Evolutionary conservation across 805 yeast species (phyloP).

Genomic region (Wickerhamiella vanderwaltii): DNA sequence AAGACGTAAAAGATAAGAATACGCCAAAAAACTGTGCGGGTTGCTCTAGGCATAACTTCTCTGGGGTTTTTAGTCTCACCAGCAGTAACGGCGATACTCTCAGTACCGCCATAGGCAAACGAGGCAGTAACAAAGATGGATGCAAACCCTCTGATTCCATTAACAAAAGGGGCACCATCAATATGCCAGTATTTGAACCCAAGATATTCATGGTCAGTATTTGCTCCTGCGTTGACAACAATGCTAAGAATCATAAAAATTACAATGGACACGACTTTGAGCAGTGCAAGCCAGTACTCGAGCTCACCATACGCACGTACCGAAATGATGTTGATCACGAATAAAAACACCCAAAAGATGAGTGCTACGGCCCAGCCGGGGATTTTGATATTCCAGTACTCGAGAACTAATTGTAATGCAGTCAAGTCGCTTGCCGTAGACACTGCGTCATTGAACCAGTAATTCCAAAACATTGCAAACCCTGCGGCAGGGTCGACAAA

Average conservation of each 20-base stretch:
- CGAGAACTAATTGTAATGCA: slow-evolving; percentile 36
- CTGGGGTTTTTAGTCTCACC: slow-evolving; percentile 51
- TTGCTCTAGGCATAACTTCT: slow-evolving; percentile 45
- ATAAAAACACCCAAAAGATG: slow-evolving; percentile 41
- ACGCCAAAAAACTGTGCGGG: slow-evolving; percentile 43
- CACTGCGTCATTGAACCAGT: slow-evolving; percentile 42
- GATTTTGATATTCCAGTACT: slow-evolving; percentile 35
- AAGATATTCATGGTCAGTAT: slow-evolving; percentile 36
- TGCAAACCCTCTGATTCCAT: slow-evolving; percentile 34
- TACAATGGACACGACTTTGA: slow-evolving; percentile 52
- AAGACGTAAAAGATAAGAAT: slow-evolving; percentile 43
- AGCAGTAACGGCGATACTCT: slow-evolving; percentile 46
- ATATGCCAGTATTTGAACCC: slow-evolving; percentile 46
- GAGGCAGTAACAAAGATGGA: slow-evolving; percentile 46
- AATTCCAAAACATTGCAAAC: slow-evolving; percentile 39
- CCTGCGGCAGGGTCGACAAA: slow-evolving; percentile 42
- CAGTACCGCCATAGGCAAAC: slow-evolving; percentile 49
- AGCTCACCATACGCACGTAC: slow-evolving; percentile 45
- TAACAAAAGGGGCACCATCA: slow-evolving; percentile 35
- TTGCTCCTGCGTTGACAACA: slow-evolving; percentile 46
- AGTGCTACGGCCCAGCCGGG: slow-evolving; percentile 41
- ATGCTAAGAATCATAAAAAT: slow-evolving; percentile 51
- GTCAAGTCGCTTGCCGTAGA: slow-evolving; percentile 38
- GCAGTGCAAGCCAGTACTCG: slow-evolving; percentile 56
- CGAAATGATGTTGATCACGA: slow-evolving; percentile 36